Conservation (phyloP, 1,284 basidiomycete genomes). For the Veloboletus limbatus region DNA sequence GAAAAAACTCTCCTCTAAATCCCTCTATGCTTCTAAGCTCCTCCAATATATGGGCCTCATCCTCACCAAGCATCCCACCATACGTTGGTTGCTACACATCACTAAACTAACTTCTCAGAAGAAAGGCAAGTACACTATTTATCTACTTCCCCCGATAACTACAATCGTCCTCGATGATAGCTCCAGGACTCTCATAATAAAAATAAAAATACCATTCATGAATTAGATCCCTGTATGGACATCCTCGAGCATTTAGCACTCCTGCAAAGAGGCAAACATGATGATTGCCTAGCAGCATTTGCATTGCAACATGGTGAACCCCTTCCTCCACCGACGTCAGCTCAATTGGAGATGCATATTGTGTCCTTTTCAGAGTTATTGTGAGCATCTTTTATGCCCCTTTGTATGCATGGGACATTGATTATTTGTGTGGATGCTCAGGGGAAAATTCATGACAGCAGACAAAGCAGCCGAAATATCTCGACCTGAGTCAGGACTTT, state of each 20-base stretch:
- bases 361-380: slow-evolving; percentile 17
- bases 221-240: slow-evolving; percentile 10
- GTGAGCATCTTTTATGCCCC: slow-evolving; percentile 3
- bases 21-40: no score
- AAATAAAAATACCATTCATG: no score
- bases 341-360: slow-evolving; percentile 18
- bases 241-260: slow-evolving; percentile 13
- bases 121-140: no score
- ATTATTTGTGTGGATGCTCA: slow-evolving; percentile 1
- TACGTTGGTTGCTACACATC: neutral
- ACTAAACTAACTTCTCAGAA: no score
- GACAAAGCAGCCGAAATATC: slow-evolving; percentile 4
- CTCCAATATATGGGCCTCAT: slow-evolving; percentile 10
- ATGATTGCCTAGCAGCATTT: slow-evolving; percentile 19
- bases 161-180: no score
- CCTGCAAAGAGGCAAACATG: slow-evolving; percentile 18
- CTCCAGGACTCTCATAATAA: no score
- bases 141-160: no score
- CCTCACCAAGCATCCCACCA: slow-evolving; percentile 4
- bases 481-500: neutral
- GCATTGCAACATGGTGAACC: slow-evolving; percentile 11
- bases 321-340: slow-evolving; percentile 19
- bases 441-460: slow-evolving; percentile 15
- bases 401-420: neutral
- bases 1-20: no score